A percentile compares a stretch with the other conserved stretches of the same genome.
phyloP scores from a whole-genome alignment of 192 early-diverging fungal species.

The Entomortierella beljakovae region DNA sequence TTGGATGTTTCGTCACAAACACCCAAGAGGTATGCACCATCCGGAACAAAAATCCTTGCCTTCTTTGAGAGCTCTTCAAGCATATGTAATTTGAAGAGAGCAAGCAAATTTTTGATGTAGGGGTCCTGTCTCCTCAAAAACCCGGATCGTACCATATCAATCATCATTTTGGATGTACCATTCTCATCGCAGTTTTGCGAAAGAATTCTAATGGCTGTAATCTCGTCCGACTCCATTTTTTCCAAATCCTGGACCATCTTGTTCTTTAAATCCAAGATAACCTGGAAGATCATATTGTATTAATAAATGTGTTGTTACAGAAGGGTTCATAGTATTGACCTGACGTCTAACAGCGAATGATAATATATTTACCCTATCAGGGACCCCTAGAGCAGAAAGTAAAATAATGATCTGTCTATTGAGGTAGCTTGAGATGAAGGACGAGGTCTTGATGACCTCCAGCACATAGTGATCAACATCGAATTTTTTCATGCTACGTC shows the following conservation, averaged over 20 bases:
- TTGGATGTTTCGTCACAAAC: constrained; percentile 63
- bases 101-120: constrained; percentile 56
- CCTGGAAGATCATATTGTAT: constrained; percentile 6
- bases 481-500: constrained; percentile 72
- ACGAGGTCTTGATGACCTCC: constrained; percentile 69
- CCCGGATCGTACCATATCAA: constrained; percentile 58
- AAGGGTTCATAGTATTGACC: no score
- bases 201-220: constrained; percentile 51
- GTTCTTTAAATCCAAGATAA: constrained; percentile 64
- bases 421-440: constrained; percentile 62
- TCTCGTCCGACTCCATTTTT: constrained; percentile 47
- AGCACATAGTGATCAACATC: constrained; percentile 58
- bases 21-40: constrained; percentile 67
- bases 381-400: constrained; percentile 66
- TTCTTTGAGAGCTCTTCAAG: constrained; percentile 62
- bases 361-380: constrained; percentile 49
- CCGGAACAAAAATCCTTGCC: constrained; percentile 64
- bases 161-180: constrained; percentile 54
- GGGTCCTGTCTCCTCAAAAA: constrained; percentile 59
- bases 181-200: constrained; percentile 57
- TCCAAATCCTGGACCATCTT: constrained; percentile 53
- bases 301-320: background rate
- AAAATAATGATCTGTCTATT: constrained; percentile 77
- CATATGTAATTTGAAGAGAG: constrained; percentile 56
- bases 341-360: background rate